Evolutionary conservation across 768 basidiomycete species (phyloP).

Genomic region (Macrolepiota albuminosa): DNA sequence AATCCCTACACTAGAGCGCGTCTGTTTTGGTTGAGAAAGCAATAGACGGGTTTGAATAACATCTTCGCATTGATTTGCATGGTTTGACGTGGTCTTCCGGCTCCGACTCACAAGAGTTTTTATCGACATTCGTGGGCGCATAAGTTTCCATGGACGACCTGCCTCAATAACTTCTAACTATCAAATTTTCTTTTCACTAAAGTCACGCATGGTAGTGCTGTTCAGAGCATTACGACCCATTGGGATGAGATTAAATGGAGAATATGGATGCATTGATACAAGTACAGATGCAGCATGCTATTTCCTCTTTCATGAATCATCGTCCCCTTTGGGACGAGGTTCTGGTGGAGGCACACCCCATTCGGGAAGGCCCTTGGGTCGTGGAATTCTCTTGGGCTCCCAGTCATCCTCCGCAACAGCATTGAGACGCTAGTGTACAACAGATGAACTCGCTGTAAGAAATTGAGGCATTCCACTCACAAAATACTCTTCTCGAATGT

Average conservation of each 20-base stretch:
- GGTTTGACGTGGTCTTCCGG: neutral
- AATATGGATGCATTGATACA: neutral
- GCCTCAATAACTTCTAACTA: neutral
- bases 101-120: neutral
- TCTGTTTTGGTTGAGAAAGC: neutral
- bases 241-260: neutral
- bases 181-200: neutral
- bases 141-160: neutral
- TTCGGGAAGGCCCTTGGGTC: conserved; percentile 87
- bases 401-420: conserved; percentile 64
- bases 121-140: neutral
- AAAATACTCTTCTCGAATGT: conserved; percentile 94
- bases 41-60: conserved; percentile 12
- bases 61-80: neutral
- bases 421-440: conserved; percentile 54
- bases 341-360: conserved; percentile 84
- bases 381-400: conserved; percentile 80
- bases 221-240: neutral
- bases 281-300: conserved; percentile 2
- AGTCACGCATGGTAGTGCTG: neutral
- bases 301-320: neutral
- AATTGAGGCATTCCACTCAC: conserved; percentile 49
- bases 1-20: conserved; percentile 38
- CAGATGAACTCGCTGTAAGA: neutral
- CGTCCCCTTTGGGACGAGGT: conserved; percentile 25